Base-by-base conservation (phyloP, 805 yeast genomes). In the Pichia cephalocereana region DNA sequence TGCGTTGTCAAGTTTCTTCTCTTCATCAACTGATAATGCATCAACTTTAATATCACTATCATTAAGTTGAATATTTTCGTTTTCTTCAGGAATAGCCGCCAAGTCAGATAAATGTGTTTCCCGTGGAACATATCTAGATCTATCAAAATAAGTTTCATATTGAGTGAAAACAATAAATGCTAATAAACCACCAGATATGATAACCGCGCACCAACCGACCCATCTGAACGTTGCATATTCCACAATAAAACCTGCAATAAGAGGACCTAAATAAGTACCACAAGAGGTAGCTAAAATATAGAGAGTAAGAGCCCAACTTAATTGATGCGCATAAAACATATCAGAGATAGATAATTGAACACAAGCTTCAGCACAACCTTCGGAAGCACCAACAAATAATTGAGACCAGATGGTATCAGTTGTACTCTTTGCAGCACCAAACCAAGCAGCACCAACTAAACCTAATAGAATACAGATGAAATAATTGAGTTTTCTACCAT, bases 261-360 rank as follows among this genome's bases (percentile, higher is more conserved):
- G 66, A 2, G 95, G 95, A 2, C 93, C 91, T 51, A 86, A 66
- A 60, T 81, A 86, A 2, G 90, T 82, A 47, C 93, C 91, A 14
- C 81, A 75, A 34, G 89, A 80, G 5, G 88, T 80, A 27, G 86
- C 81, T 66, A 85, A 59, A 52, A 84, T 85, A 65, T 86, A 87
- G 15, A 80, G 70, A 0, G 93, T 86, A 63, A 87, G 72, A 12
- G 79, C 79, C 30, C 81, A 70, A 45, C 90, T 88, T 26, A 86
- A 69, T 59, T 86, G 89, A 62, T 86, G 95, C 54, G 80, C 83
- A 65, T 74, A 86, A 60, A 78, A 86, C 60, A 85, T 75, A 60
- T 87, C 95, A 3, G 88, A 76, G 56, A 75, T 72, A 42, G 80
- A 82, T 57, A 77, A 74, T 68, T 73, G 89, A 51, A 78, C 86